These are phyloP conservation scores for Cyclotella choctawhatcheeana DNA, from an alignment of 108 stramenopile genomes.

Conservation along the genomic window DNA sequence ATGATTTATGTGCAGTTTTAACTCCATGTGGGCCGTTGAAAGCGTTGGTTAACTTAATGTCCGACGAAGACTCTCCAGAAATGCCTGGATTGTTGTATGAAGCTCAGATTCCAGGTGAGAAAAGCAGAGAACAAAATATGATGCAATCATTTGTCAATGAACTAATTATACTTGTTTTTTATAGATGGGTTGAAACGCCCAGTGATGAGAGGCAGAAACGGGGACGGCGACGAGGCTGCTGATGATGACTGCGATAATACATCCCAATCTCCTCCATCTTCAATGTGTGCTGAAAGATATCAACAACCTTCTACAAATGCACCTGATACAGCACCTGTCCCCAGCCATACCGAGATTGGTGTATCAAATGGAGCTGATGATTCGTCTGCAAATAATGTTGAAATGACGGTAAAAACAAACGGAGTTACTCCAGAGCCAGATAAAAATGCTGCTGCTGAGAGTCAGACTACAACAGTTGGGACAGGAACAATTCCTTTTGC, in stretches of 20 bases:
- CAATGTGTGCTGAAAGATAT: slow-evolving; percentile 37
- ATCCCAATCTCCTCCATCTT: slow-evolving; percentile 22
- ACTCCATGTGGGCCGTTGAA: slow-evolving; percentile 95
- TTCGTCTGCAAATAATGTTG: slow-evolving; percentile 24
- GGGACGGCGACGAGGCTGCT: slow-evolving; percentile 13
- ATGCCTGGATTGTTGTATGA: slow-evolving; percentile 98
- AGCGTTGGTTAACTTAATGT: slow-evolving; percentile 90
- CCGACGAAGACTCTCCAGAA: slow-evolving; percentile 87
- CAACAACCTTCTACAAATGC: slow-evolving; percentile 25
- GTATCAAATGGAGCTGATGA: slow-evolving; percentile 2
- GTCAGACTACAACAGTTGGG: background rate
- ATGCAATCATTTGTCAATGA: no score
- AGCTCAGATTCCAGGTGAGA: slow-evolving; percentile 86
- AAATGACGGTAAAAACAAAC: slow-evolving; percentile 26
- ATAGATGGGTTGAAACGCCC: slow-evolving; percentile 81
- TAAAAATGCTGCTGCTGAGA: background rate
- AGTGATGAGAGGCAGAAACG: slow-evolving; percentile 32
- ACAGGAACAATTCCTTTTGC: slow-evolving; percentile 46
- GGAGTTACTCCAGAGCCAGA: background rate
- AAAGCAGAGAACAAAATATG: no score
- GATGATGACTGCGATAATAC: slow-evolving; percentile 14
- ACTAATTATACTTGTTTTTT: no score
- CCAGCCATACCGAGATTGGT: background rate
- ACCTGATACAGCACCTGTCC: slow-evolving; percentile 4
- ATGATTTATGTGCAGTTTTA: slow-evolving; percentile 97